phyloP scores from a whole-genome alignment of 208 protist species.

The Leishmania gerbilli region DNA sequence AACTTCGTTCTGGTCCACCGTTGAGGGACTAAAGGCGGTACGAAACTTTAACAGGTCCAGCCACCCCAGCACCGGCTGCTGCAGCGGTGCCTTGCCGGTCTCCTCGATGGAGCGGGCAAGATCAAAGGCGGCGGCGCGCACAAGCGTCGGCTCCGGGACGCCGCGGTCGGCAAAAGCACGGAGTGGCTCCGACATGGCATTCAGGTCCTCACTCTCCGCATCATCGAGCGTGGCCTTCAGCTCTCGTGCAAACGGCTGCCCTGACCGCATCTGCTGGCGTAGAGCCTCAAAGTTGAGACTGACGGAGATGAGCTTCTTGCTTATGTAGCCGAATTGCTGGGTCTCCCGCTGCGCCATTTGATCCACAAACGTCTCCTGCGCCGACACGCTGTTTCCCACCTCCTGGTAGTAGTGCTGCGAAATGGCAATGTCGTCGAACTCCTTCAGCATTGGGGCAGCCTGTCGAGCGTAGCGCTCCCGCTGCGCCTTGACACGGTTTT shows the following conservation, averaged over 20 bases:
- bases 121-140: conserved; percentile 72
- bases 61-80: conserved; percentile 69
- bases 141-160: conserved; percentile 39
- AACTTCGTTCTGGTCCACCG: conserved; percentile 51
- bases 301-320: conserved; percentile 88
- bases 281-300: conserved; percentile 80
- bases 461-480: conserved; percentile 47
- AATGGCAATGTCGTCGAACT: conserved; percentile 78
- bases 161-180: conserved; percentile 34
- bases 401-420: conserved; percentile 87
- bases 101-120: conserved; percentile 82
- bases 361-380: conserved; percentile 54
- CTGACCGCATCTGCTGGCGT: conserved; percentile 34
- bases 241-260: conserved; percentile 62
- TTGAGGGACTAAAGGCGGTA: conserved; percentile 71
- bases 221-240: conserved; percentile 66
- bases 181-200: conserved; percentile 62
- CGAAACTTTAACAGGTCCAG: conserved; percentile 87
- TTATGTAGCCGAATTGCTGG: conserved; percentile 79
- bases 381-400: conserved; percentile 43
- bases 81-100: conserved; percentile 49
- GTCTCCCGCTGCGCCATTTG: conserved; percentile 65
- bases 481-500: conserved; percentile 53
- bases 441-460: conserved; percentile 63
- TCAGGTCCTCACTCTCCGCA: conserved; percentile 75